Conservation (phyloP, 192 early-diverging fungal genomes). For the Tieghemiomyces parasiticus region DNA sequence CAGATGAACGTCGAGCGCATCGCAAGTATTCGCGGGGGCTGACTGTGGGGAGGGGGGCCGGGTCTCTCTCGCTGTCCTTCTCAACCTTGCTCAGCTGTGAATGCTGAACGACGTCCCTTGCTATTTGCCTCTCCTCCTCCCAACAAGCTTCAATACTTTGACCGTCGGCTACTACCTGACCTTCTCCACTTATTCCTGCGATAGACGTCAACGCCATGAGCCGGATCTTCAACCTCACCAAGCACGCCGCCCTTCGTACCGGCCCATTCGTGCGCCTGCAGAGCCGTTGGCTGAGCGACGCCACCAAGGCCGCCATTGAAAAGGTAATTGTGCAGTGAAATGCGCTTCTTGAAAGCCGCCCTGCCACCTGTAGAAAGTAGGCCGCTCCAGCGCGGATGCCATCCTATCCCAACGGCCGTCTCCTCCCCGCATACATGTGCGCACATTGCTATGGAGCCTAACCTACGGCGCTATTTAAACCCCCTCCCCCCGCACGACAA, state of each 20-base stretch:
- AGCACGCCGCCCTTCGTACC: conserved; percentile 19
- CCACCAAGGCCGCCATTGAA: conserved; percentile 26
- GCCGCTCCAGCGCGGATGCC: not conserved
- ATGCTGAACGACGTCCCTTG: too few relatives aligned
- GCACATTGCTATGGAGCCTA: not conserved
- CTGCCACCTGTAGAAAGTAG: not conserved
- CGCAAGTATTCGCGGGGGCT: too few relatives aligned
- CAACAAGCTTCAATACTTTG: too few relatives aligned
- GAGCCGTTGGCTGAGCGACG: conserved; percentile 20
- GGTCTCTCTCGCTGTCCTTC: too few relatives aligned
- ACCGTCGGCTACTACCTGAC: too few relatives aligned
- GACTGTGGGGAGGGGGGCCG: too few relatives aligned
- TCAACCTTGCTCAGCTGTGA: too few relatives aligned
- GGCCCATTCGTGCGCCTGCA: conserved; percentile 13
- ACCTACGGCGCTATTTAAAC: not conserved
- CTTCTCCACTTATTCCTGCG: too few relatives aligned
- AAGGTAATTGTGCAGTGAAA: conserved; percentile 13
- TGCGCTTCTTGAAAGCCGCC: not conserved
- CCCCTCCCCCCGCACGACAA: not conserved
- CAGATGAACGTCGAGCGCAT: too few relatives aligned
- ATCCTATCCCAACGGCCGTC: not conserved
- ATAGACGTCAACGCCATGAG: too few relatives aligned
- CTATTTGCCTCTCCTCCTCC: too few relatives aligned
- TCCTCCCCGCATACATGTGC: not conserved
- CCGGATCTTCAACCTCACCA: conserved; percentile 17